Conservation (phyloP, 2,329 filamentous ascomycete species). For the Alternaria novae-zelandiae region DNA sequence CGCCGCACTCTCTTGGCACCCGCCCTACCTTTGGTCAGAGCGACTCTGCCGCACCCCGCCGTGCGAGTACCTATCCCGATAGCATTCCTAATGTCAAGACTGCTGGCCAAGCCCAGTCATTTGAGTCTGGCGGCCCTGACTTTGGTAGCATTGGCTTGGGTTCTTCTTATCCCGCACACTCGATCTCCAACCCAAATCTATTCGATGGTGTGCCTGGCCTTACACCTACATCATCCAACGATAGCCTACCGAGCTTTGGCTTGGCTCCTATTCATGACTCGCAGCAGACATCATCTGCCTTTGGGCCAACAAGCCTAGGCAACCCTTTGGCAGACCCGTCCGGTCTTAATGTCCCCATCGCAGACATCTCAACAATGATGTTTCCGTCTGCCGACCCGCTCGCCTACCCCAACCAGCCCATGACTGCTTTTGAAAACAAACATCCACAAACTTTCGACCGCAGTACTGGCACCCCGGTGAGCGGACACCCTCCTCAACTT, state of each 20-base stretch:
- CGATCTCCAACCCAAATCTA: constrained; percentile 35
- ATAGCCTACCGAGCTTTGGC: constrained; percentile 36
- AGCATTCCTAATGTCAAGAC: constrained; percentile 37
- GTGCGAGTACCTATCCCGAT: constrained; percentile 48
- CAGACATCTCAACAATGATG: constrained; percentile 79
- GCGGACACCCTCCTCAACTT: constrained; percentile 4
- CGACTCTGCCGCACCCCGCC: constrained; percentile 30
- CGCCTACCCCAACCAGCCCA: constrained; percentile 78
- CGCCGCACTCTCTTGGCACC: constrained; percentile 37
- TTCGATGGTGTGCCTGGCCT: constrained; percentile 41
- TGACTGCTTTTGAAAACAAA: constrained; percentile 63
- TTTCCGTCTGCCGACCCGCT: constrained; percentile 80
- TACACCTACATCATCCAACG: constrained; percentile 42
- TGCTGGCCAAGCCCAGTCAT: constrained; percentile 28
- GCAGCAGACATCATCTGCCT: constrained; percentile 37
- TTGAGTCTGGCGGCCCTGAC: constrained; percentile 39
- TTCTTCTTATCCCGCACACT: constrained; percentile 33
- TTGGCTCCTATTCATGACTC: constrained; percentile 26
- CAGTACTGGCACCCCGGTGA: constrained; percentile 2
- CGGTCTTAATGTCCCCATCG: constrained; percentile 57
- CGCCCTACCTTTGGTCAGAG: constrained; percentile 36
- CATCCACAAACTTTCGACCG: constrained; percentile 36
- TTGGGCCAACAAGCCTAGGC: constrained; percentile 37
- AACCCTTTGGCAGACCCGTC: constrained; percentile 41
- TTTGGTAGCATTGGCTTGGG: constrained; percentile 38